phyloP scores from a whole-genome alignment of 306 rosid genomes.

The Prunus salicina region DNA sequence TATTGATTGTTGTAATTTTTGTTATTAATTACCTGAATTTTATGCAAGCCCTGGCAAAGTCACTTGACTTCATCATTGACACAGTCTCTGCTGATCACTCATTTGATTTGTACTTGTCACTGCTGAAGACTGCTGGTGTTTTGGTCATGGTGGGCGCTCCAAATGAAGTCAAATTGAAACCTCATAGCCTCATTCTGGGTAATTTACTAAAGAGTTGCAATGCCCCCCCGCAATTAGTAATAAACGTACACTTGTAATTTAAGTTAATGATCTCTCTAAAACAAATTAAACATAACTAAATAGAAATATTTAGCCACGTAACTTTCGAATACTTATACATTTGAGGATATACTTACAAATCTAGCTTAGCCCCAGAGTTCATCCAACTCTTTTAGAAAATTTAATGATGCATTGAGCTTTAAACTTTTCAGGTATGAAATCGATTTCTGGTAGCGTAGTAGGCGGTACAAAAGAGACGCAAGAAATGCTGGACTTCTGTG shows the following conservation, averaged over 20 bases:
- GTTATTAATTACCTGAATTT: neutral
- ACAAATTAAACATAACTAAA: too few relatives aligned
- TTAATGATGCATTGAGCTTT: too few relatives aligned
- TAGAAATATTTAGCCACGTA: too few relatives aligned
- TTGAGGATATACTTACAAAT: too few relatives aligned
- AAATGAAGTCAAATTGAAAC: constrained; percentile 63
- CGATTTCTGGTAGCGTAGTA: constrained; percentile 52
- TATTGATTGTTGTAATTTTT: neutral
- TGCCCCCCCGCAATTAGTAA: too few relatives aligned
- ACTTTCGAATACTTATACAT: too few relatives aligned
- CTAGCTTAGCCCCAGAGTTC: too few relatives aligned
- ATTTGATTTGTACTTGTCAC: constrained; percentile 65
- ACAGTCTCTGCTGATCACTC: constrained; percentile 83
- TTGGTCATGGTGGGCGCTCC: constrained; percentile 68
- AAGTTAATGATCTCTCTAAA: too few relatives aligned
- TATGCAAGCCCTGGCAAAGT: constrained; percentile 50
- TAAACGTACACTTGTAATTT: too few relatives aligned
- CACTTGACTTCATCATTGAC: constrained; percentile 70
- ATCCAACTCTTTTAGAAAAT: too few relatives aligned
- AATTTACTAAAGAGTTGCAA: neutral
- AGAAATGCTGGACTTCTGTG: constrained; percentile 79
- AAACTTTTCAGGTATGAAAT: constrained; percentile 44
- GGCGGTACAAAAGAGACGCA: constrained; percentile 71
- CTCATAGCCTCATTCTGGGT: constrained; percentile 54
- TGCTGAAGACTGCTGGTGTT: constrained; percentile 60